Evolutionary conservation across 2,329 filamentous ascomycete species (phyloP), one percentile per base, ranked within the genome.

Genomic region (Didymellaceae sp.): DNA sequence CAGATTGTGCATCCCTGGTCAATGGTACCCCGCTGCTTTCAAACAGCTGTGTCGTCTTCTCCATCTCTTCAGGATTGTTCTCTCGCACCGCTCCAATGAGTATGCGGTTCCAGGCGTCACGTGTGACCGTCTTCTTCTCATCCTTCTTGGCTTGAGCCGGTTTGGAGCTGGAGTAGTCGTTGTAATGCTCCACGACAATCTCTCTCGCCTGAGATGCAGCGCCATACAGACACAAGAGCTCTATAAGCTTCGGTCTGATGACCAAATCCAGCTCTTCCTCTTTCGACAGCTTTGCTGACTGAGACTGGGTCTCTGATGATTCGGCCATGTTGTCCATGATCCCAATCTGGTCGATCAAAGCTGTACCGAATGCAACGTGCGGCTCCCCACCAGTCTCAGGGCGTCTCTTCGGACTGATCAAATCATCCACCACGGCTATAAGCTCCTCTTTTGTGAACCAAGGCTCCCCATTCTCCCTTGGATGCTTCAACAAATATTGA

Each of bases 21-120:
- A 81, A 72, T 4, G 66, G 66, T 48, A 69, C 35, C 14, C 64
- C 62, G 10, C 59, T 57, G 9, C 75, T 71, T 45, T 81, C 74
- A 31, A 86, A 76, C 35, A 83, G 76, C 7, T 80, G 69, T 1
- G 83, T 73, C 3, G 86, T 77, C n/a, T 79, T 71, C 31, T 85
- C 60, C 48, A 91, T 75, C 67, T 86, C 81, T 47, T 77, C 56
- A 58, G 86, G 79, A 40, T 82, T 79, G 30, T 80, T 78, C 63
- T 90, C 82, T 54, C 73, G 73, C 1, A 83, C 83, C 22, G 91
- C 81, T 0, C 88, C 89, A 16, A 75, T 74, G 18, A 89, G 68
- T 9, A 89, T 68, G 67, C 30, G 55, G 54, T 42, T 45, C 71
- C 70, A 74, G 10, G 50, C 50, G 11, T n/a, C 14, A 5, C 41